Evolutionary conservation across 2,329 filamentous ascomycete species (phyloP).

Genomic region (Botryotinia calthae): DNA sequence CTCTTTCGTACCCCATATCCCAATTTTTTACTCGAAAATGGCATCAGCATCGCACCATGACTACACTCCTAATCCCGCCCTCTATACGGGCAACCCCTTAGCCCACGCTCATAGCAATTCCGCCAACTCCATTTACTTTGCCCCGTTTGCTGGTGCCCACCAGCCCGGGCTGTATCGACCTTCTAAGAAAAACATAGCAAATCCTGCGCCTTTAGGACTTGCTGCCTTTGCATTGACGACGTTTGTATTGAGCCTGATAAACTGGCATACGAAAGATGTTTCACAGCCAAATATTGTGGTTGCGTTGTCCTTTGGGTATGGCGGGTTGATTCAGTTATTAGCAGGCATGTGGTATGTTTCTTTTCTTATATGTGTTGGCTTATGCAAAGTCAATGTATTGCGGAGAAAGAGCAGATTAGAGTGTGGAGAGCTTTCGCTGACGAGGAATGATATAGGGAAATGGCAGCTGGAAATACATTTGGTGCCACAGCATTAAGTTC

Average conservation of each 20-base stretch:
- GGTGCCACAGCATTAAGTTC: neutral
- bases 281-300: neutral
- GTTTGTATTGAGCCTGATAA: neutral
- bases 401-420: accelerated
- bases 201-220: neutral
- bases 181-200: neutral
- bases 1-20: neutral
- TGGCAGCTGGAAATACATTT: neutral
- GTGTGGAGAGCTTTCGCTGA: neutral
- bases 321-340: neutral
- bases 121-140: neutral
- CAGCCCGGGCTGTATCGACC: neutral
- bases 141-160: neutral
- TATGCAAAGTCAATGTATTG: neutral
- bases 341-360: neutral
- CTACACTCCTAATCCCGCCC: neutral
- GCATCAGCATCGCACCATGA: neutral
- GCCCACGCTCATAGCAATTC: neutral
- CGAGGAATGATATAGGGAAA: neutral
- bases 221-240: neutral
- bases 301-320: neutral
- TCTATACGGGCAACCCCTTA: neutral
- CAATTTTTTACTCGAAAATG: neutral
- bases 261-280: neutral
- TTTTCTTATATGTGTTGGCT: neutral